Percentiles rank a stretch among this genome's conserved stretches.
phyloP scores from a whole-genome alignment of 163 green algal genomes.

The Chlorella variabilis region DNA sequence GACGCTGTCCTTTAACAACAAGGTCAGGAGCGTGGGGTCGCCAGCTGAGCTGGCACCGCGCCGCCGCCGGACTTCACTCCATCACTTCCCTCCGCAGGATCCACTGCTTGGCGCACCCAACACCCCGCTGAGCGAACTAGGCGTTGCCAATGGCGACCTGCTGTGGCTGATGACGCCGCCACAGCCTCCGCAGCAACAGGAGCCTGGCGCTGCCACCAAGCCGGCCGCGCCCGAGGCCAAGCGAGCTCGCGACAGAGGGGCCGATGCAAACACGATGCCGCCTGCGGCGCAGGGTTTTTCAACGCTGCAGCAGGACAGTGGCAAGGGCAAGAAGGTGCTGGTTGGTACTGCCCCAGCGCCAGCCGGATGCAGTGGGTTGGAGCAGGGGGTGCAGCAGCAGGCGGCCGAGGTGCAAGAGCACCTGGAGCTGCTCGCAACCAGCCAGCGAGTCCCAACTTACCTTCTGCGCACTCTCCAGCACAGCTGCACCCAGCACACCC shows the following conservation, averaged over 20 bases:
- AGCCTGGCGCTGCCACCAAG: not conserved
- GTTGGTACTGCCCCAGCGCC: too few relatives aligned
- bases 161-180: slow-evolving; percentile 41
- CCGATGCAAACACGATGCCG: too few relatives aligned
- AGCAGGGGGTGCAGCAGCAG: not conserved
- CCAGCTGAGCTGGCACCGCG: too few relatives aligned
- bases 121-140: slow-evolving; percentile 25
- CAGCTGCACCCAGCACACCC: not conserved
- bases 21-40: slow-evolving; percentile 10
- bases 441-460: slow-evolving; percentile 26
- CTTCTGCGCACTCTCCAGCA: slow-evolving; percentile 33
- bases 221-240: not conserved
- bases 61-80: too few relatives aligned
- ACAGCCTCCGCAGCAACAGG: not conserved
- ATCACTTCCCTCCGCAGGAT: slow-evolving; percentile 12
- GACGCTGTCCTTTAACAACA: slow-evolving; percentile 11
- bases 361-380: too few relatives aligned
- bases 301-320: too few relatives aligned
- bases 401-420: not conserved
- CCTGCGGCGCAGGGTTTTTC: too few relatives aligned
- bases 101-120: not conserved
- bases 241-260: not conserved
- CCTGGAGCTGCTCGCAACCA: not conserved
- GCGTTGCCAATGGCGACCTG: slow-evolving; percentile 47
- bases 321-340: too few relatives aligned